These are phyloP conservation scores for Clonostachys chloroleuca DNA, from an alignment of 2,329 filamentous ascomycete genomes.

Conservation along the genomic window DNA sequence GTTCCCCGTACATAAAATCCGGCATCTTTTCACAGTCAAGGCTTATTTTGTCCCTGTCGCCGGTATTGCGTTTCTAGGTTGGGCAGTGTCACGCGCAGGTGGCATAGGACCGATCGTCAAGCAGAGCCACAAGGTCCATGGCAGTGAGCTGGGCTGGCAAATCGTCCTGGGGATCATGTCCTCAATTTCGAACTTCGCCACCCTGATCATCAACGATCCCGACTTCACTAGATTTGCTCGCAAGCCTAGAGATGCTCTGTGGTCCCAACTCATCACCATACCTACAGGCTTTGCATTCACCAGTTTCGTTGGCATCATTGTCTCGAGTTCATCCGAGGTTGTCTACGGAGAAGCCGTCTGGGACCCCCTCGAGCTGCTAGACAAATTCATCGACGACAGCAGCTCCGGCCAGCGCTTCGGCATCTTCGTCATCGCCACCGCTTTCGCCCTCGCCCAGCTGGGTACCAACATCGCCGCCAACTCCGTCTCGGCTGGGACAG, in stretches of 20 bases:
- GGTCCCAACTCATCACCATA: constrained; percentile 75
- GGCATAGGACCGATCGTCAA: constrained; percentile 80
- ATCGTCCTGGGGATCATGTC: constrained; percentile 85
- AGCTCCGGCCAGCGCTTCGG: constrained; percentile 66
- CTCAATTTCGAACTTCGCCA: constrained; percentile 86
- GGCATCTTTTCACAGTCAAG: constrained; percentile 89
- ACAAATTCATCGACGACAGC: constrained; percentile 64
- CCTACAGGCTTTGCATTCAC: constrained; percentile 71
- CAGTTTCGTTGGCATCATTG: constrained; percentile 78
- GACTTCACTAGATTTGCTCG: constrained; percentile 82
- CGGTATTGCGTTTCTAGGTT: constrained; percentile 83
- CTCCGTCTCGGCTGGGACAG: constrained; percentile 76
- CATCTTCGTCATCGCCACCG: constrained; percentile 67
- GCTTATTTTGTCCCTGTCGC: constrained; percentile 77
- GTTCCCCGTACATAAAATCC: constrained; percentile 84
- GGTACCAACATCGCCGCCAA: constrained; percentile 88
- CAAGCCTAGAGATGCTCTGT: constrained; percentile 71
- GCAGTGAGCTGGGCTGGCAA: constrained; percentile 72
- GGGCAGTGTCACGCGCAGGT: constrained; percentile 76
- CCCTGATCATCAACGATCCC: constrained; percentile 76
- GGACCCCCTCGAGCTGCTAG: constrained; percentile 67
- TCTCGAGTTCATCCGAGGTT: constrained; percentile 67
- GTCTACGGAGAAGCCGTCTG: constrained; percentile 66
- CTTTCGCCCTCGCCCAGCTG: constrained; percentile 75
- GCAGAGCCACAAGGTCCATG: constrained; percentile 58